Conservation (phyloP, 2,329 filamentous ascomycete genomes). For the Aspergillus thermomutatus region DNA sequence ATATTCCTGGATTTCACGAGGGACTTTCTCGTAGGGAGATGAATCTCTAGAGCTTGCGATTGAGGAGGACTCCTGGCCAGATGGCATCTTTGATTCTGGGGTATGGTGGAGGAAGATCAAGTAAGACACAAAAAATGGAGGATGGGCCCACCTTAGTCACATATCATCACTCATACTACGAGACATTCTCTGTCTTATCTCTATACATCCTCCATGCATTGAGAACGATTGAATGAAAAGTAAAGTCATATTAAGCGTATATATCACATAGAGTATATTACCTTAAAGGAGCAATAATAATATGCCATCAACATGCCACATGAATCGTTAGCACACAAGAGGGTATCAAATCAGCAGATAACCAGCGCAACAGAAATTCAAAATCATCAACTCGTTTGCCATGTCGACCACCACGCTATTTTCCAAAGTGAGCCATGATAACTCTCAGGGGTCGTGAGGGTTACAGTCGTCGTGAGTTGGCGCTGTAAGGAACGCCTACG, state of each 20-base stretch:
- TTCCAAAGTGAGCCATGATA: not conserved
- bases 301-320: constrained; percentile 6
- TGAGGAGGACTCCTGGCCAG: not conserved
- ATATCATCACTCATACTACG: not conserved
- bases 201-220: no score
- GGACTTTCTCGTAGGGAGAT: constrained; percentile 1
- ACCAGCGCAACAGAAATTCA: not conserved
- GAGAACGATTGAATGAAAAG: not conserved
- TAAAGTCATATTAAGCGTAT: not conserved
- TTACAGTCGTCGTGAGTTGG: not conserved
- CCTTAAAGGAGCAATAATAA: not conserved
- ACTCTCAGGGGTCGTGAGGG: not conserved
- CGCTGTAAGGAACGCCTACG: not conserved
- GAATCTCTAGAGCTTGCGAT: not conserved
- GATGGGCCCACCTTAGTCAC: not conserved
- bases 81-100: not conserved
- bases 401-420: not conserved
- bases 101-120: not conserved
- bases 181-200: not conserved
- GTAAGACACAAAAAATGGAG: not conserved
- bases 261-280: not conserved
- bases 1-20: constrained; percentile 3
- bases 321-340: not conserved
- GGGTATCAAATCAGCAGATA: constrained; percentile 8
- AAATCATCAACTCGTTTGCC: constrained; percentile 7